Evolutionary conservation across 345 rosid genomes (phyloP), one percentile per base, ranked within the genome.

Genomic region (Aquilaria sinensis): DNA sequence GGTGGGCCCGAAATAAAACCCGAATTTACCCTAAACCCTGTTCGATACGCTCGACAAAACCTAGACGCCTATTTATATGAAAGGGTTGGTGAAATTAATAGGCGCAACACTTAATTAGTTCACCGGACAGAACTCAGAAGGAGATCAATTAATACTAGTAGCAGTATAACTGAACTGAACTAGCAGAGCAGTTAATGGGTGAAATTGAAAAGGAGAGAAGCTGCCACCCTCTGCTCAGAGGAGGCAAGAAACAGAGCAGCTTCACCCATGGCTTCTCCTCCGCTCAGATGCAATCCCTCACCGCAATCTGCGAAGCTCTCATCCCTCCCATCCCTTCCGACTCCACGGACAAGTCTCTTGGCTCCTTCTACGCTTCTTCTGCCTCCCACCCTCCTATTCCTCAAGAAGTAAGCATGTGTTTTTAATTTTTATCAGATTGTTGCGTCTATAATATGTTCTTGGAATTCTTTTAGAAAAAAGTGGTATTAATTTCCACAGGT

Each of bases 261-360:
- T 82, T 70, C 57, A 75, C 51, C 60, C 96, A 89, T 78, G 96
- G 96, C n/a, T 76, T 89, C 74, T 82, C 90, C 49, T 69, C 69
- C 0, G 64, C 68, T 62, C 92, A 92, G 80, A 81, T 92, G 57
- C 82, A 81, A 63, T 53, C 88, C 9, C 80, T 92, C 12, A 54
- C 88, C 50, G 79, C 83, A 41, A 70, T 87, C 50, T 87, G 85
- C 57, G 85, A 80, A 69, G 59, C 93, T 11, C 52, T 92, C 47
- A 62, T 92, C 63, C 96, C 96, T 78, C 78, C 87, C 10, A 55
- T 88, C 31, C 66, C 83, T 2, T 16, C 56, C 2, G 69, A 70
- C 16, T 13, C 32, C 46, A 57, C 57, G 15, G 15, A 33, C 57
- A 56, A 60, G 46, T 66, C 83, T 31, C 1, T 76, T 9, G 57